Percentiles rank a stretch among this genome's conserved stretches.
Conservation (phyloP, 306 rosid genomes). For the Astragalus membranaceus region DNA sequence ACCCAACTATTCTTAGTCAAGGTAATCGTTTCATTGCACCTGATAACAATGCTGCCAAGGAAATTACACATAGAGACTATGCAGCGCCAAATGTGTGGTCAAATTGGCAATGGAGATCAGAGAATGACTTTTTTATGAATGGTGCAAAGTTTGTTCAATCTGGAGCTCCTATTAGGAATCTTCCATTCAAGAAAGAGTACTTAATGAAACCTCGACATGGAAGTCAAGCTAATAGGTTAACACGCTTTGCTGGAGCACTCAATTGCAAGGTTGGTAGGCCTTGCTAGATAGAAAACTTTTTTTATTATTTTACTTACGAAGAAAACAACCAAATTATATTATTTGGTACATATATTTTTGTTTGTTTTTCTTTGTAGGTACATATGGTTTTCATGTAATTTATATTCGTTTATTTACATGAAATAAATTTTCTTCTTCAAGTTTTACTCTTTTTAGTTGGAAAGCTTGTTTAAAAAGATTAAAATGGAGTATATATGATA, state of each 20-base stretch:
- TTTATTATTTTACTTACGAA: not conserved
- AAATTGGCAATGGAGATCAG: conserved; percentile 66
- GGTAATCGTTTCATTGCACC: conserved; percentile 80
- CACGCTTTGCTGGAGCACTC: conserved; percentile 49
- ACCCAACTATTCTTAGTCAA: conserved; percentile 77
- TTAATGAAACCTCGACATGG: conserved; percentile 50
- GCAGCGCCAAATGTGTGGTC: conserved; percentile 23
- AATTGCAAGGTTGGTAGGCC: conserved; percentile 34
- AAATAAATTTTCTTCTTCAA: not conserved
- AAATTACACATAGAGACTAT: conserved; percentile 59
- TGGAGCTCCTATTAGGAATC: conserved; percentile 5
- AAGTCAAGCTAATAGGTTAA: conserved; percentile 27
- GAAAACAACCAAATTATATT: not conserved
- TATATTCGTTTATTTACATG: not conserved
- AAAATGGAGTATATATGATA: not conserved
- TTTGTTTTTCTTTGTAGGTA: not conserved
- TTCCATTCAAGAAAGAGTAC: conserved; percentile 6
- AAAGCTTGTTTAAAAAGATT: not conserved
- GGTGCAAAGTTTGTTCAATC: conserved; percentile 57
- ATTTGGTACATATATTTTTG: not conserved
- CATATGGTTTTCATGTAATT: not conserved
- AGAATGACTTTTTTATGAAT: conserved; percentile 57
- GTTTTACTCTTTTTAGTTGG: not conserved
- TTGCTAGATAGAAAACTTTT: conserved; percentile 19
- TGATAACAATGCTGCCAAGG: conserved; percentile 24